A percentile compares a stretch with the other conserved stretches of the same genome.
Conservation (phyloP, 805 yeast species). For the Yamadazyma takamatsuzukensis region DNA sequence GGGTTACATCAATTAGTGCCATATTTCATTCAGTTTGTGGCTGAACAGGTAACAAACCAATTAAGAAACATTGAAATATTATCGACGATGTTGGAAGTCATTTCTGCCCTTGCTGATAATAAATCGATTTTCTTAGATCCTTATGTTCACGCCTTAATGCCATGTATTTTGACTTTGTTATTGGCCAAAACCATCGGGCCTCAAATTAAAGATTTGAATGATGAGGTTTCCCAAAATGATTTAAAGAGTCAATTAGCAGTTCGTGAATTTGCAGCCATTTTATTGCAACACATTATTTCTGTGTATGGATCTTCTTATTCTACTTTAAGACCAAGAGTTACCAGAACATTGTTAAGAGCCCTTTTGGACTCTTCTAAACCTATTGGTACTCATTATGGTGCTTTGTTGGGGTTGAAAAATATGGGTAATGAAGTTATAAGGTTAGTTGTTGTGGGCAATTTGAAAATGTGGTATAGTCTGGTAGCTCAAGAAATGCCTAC, state of each 20-base stretch:
- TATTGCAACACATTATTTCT: slow-evolving; percentile 72
- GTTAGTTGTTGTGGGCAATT: slow-evolving; percentile 77
- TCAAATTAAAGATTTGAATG: slow-evolving; percentile 31
- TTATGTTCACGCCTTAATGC: slow-evolving; percentile 93
- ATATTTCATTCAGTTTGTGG: slow-evolving; percentile 91
- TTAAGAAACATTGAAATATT: slow-evolving; percentile 66
- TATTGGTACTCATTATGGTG: slow-evolving; percentile 88
- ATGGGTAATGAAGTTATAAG: slow-evolving; percentile 87
- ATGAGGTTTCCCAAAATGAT: slow-evolving; percentile 22
- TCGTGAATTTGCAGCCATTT: slow-evolving; percentile 83
- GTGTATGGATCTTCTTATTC: slow-evolving; percentile 83
- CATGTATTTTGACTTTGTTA: slow-evolving; percentile 86
- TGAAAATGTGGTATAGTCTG: slow-evolving; percentile 71
- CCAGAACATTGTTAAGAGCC: slow-evolving; percentile 88
- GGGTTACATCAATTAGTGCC: slow-evolving; percentile 97
- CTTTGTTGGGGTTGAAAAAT: slow-evolving; percentile 77
- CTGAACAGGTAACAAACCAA: slow-evolving; percentile 91
- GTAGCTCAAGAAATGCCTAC: slow-evolving; percentile 47
- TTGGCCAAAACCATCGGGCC: slow-evolving; percentile 86
- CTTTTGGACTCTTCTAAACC: slow-evolving; percentile 82
- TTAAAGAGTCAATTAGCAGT: slow-evolving; percentile 51
- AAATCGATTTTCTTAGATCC: slow-evolving; percentile 88
- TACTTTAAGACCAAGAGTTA: slow-evolving; percentile 87
- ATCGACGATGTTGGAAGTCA: slow-evolving; percentile 83
- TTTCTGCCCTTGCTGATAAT: slow-evolving; percentile 79